Evolutionary conservation across 225 moss, liverwort and hornwort genomes (phyloP).

Genomic region (Straminergon stramineum): DNA sequence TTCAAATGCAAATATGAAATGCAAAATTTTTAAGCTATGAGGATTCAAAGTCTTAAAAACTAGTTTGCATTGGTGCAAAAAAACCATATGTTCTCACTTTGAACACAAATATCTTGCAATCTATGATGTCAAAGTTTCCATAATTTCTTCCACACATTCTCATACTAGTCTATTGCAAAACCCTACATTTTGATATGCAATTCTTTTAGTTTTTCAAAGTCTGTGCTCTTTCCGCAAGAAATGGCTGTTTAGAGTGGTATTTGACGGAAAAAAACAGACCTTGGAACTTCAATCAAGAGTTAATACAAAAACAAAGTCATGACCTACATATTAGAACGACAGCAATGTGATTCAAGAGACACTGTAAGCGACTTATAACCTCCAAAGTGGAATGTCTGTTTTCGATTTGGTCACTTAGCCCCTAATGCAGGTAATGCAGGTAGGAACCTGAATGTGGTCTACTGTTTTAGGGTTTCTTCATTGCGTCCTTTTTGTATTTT

Average conservation of each 20-base stretch:
- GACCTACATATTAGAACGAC: neutral
- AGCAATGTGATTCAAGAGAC: neutral
- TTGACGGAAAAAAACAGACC: too few relatives aligned
- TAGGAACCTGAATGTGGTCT: too few relatives aligned
- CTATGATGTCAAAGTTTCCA: neutral
- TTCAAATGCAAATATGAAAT: neutral
- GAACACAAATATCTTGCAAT: neutral
- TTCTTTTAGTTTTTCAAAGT: neutral
- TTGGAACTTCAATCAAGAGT: rapidly evolving
- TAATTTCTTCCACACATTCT: neutral
- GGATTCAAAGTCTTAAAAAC: too few relatives aligned
- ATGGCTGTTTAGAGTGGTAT: neutral
- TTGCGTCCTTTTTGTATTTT: too few relatives aligned
- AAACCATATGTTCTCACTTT: neutral
- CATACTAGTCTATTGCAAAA: neutral
- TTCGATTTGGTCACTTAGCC: neutral
- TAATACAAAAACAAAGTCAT: neutral
- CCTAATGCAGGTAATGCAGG: too few relatives aligned
- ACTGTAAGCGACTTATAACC: neutral
- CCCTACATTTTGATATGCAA: rapidly evolving
- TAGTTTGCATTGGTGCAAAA: neutral
- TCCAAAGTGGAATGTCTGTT: neutral
- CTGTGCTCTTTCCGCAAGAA: neutral
- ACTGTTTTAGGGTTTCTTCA: too few relatives aligned
- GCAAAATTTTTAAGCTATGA: neutral